Conservation (phyloP, 257 asterid species). For the Galeopsis tetrahit region DNA sequence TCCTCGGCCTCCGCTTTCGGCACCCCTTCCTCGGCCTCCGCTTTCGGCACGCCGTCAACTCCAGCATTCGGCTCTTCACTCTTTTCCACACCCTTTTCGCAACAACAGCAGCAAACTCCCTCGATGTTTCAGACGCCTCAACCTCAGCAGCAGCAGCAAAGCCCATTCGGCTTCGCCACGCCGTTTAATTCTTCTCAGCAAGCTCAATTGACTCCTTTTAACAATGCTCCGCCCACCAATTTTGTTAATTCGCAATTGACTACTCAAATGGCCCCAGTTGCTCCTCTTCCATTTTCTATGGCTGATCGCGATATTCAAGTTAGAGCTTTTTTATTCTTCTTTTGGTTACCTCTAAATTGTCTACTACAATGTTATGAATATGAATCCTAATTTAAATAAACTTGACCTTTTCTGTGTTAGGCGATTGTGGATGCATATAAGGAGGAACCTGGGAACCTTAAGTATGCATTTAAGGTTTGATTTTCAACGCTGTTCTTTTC, state of each 20-base stretch:
- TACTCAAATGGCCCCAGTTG: slow-evolving; percentile 99
- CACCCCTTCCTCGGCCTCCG: slow-evolving; percentile 59
- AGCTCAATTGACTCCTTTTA: slow-evolving; percentile 55
- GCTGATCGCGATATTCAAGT: slow-evolving; percentile 97
- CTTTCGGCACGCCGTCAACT: slow-evolving; percentile 67
- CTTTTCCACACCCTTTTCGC: slow-evolving; percentile 78
- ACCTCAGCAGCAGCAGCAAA: slow-evolving; percentile 50
- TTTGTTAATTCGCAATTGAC: slow-evolving; percentile 76
- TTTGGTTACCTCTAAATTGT: background rate
- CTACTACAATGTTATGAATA: background rate
- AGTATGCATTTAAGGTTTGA: slow-evolving; percentile 87
- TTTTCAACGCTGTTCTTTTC: slow-evolving; percentile 11
- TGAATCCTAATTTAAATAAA: slow-evolving; percentile 2
- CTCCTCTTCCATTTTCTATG: slow-evolving; percentile 89
- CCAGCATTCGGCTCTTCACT: slow-evolving; percentile 68
- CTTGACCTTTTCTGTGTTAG: slow-evolving; percentile 42
- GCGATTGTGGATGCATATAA: slow-evolving; percentile 92
- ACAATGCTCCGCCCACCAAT: slow-evolving; percentile 47
- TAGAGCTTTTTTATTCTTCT: background rate
- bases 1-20: slow-evolving; percentile 71
- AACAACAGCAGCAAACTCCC: slow-evolving; percentile 58
- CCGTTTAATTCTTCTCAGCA: slow-evolving; percentile 60
- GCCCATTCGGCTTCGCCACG: slow-evolving; percentile 58
- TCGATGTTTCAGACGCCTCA: slow-evolving; percentile 71
- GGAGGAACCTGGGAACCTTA: slow-evolving; percentile 87